Base-by-base conservation (phyloP, 1,139 yeast species). In the Taiozyma sp. region DNA sequence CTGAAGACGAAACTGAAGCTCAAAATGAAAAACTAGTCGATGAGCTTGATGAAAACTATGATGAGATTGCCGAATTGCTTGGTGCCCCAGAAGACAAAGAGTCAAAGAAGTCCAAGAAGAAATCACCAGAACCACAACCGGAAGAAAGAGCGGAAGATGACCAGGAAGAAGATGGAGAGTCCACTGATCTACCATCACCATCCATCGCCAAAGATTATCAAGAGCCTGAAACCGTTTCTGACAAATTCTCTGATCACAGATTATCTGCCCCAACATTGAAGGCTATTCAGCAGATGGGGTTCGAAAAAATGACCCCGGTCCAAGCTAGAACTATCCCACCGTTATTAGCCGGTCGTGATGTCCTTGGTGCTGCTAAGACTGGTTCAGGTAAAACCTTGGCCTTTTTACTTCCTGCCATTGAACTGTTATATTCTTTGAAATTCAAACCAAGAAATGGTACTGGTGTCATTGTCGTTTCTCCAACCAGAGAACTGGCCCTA, bases 361-460 rank as follows among this genome's bases (percentile, higher is more conserved):
- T 91, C 28, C 77, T 91, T 51, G 98, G 97, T 59, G 97, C 98
- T 48, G 99, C 99, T 50, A 91, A 93, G 72, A 93, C 99, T 1
- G 99, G 99, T 45, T 90, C 97, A 1, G 99, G 99, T 68, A 93
- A 93, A 72, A 93, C 99, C 1, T 75, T 95, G 57, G 98, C 99
- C 6, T 93, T 95, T 63, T 75, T 95, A 62, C 78, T 93, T 53
- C 99, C 99, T 11, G 97, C 98, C 44, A 84, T 95, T 56, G 99
- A 93, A 71, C 74, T 90, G 73, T 75, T 93, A 52, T 88, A 91
- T 66, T 85, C 96, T 19, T 79, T 93, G 62, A 87, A 85, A 66
- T 89, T 88, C 75, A 89, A 88, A 71, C 97, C 97, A 47, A 79
- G 96, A 70, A 88, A 88, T 64, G 96, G 96, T 58, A 88, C 96